These are phyloP conservation scores for Magnaporthiopsis incrustans DNA, from an alignment of 2,329 filamentous ascomycete species.

Conservation along the genomic window DNA sequence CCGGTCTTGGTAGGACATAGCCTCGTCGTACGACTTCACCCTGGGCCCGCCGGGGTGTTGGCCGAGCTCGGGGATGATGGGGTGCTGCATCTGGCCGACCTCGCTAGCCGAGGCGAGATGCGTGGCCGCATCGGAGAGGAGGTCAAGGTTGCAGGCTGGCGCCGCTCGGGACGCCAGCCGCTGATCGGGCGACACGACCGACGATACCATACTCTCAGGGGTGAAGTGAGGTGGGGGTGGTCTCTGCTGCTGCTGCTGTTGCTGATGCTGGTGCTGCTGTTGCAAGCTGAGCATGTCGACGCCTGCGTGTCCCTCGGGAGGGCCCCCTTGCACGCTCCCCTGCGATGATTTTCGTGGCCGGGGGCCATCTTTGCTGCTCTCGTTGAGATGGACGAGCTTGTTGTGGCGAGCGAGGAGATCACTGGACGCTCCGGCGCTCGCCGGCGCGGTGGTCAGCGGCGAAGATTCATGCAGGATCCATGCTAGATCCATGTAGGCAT, in stretches of 20 bases:
- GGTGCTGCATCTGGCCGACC: conserved; percentile 42
- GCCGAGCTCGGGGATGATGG: conserved; percentile 38
- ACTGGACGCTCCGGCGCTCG: conserved; percentile 25
- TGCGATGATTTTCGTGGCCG: conserved; percentile 45
- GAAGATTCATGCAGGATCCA: neutral
- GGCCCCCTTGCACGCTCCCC: conserved; percentile 33
- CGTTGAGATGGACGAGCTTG: conserved; percentile 56
- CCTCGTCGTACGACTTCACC: conserved; percentile 42
- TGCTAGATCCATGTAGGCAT: neutral
- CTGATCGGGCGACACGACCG: conserved; percentile 30
- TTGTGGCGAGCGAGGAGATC: conserved; percentile 56
- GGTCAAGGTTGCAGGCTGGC: conserved; percentile 46
- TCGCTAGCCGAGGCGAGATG: conserved; percentile 45
- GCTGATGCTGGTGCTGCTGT: conserved; percentile 18
- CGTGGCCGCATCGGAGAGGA: conserved; percentile 51
- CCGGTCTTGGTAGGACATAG: conserved; percentile 40
- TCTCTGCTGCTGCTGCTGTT: conserved; percentile 18
- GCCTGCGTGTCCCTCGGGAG: conserved; percentile 38
- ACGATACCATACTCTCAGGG: conserved; percentile 29
- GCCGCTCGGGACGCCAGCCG: conserved; percentile 36
- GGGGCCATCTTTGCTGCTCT: conserved; percentile 45
- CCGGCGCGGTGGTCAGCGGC: neutral
- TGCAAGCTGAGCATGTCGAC: conserved; percentile 38
- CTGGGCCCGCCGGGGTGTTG: conserved; percentile 31
- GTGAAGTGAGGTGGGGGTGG: conserved; percentile 29